A percentile compares a stretch with the other conserved stretches of the same genome.
phyloP scores from a whole-genome alignment of 805 yeast genomes.

The Groenewaldozyma tartarivorans region DNA sequence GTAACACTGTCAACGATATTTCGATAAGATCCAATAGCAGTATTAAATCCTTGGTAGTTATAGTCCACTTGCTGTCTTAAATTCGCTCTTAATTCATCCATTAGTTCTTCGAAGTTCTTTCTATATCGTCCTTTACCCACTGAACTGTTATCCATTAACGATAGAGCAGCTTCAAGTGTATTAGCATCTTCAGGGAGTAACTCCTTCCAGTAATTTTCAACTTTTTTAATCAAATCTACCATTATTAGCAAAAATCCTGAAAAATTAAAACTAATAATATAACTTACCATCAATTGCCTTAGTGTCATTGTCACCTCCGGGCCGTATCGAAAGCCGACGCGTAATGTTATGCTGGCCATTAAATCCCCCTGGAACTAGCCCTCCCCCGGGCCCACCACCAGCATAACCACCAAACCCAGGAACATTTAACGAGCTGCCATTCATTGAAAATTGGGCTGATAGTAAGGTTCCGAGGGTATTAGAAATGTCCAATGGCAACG shows the following conservation, averaged over 20 bases:
- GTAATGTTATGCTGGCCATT: neutral
- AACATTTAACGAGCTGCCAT: neutral
- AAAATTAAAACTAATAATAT: too few species aligned
- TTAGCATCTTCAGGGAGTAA: slow-evolving; percentile 49
- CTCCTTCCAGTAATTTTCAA: slow-evolving; percentile 40
- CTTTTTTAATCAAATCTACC: slow-evolving; percentile 19
- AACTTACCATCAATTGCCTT: neutral
- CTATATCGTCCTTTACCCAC: slow-evolving; percentile 79
- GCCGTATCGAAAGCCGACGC: neutral
- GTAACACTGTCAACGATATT: slow-evolving; percentile 53
- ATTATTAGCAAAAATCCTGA: neutral
- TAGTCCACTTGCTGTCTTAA: slow-evolving; percentile 64
- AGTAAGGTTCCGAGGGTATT: too few species aligned
- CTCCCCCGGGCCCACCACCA: too few species aligned
- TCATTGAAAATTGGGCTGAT: neutral
- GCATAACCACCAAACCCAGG: neutral
- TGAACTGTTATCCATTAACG: slow-evolving; percentile 75
- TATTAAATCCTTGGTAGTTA: slow-evolving; percentile 72
- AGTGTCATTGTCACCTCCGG: neutral
- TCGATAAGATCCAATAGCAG: slow-evolving; percentile 76
- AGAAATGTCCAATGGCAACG: too few species aligned
- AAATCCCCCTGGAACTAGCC: too few species aligned
- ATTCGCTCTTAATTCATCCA: slow-evolving; percentile 44
- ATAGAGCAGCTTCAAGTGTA: slow-evolving; percentile 77
- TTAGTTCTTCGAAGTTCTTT: slow-evolving; percentile 55